Percentiles rank a stretch among this genome's conserved stretches.
Evolutionary conservation across 371 early-diverging fungal genomes (phyloP).

Genomic region (Circinella umbellata): DNA sequence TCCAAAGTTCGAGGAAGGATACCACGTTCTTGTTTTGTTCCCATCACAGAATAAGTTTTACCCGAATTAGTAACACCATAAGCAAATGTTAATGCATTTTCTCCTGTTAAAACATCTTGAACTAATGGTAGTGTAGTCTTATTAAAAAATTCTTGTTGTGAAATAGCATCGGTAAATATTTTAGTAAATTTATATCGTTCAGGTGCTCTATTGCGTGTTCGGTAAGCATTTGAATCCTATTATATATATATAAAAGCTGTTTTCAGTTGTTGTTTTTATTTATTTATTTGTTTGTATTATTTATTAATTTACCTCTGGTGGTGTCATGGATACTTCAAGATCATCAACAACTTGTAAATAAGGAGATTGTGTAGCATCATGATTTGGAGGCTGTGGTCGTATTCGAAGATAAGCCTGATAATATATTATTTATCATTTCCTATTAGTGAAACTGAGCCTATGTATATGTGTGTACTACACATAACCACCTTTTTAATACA

Average conservation of each 20-base stretch:
- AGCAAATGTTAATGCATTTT: constrained; percentile 71
- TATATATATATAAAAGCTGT: neutral
- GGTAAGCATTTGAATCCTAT: constrained; percentile 42
- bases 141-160: constrained; percentile 64
- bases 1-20: constrained; percentile 67
- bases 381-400: constrained; percentile 32
- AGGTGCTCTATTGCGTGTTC: constrained; percentile 50
- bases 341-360: constrained; percentile 57
- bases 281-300: neutral
- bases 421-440: neutral
- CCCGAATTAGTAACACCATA: constrained; percentile 87
- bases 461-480: neutral
- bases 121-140: constrained; percentile 64
- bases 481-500: no score
- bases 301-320: constrained; percentile 39
- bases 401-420: constrained; percentile 52
- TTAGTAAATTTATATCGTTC: constrained; percentile 70
- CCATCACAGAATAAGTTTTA: constrained; percentile 79
- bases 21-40: constrained; percentile 57
- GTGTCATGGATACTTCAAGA: constrained; percentile 50
- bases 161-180: constrained; percentile 55
- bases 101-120: constrained; percentile 55
- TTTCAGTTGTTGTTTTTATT: neutral
- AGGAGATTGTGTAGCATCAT: constrained; percentile 25
- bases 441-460: no score